phyloP scores from a whole-genome alignment of 1,284 basidiomycete species.

The Coniophora puteana region DNA sequence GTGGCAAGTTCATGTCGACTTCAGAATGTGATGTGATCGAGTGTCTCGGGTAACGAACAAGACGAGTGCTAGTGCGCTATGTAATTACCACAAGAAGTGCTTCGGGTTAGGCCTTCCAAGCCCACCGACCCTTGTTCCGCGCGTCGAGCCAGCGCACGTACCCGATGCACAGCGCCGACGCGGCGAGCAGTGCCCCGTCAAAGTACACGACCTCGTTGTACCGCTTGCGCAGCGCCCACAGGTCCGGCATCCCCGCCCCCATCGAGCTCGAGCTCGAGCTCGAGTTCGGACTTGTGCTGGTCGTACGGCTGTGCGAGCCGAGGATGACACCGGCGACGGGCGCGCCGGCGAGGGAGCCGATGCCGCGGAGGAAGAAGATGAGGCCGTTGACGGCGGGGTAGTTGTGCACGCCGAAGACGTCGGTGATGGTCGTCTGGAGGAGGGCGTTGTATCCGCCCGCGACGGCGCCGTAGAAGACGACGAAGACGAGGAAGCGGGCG shows the following conservation, averaged over 20 bases:
- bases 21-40: too few relatives aligned
- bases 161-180: constrained; percentile 35
- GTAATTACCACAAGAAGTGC: too few relatives aligned
- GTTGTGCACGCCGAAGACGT: constrained; percentile 39
- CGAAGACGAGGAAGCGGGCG: constrained; percentile 33
- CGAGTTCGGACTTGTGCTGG: too few relatives aligned
- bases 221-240: constrained; percentile 24
- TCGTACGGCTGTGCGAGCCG: constrained; percentile 30
- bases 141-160: constrained; percentile 44
- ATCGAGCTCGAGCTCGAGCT: too few relatives aligned
- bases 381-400: constrained; percentile 38
- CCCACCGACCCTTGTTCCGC: constrained; percentile 36
- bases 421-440: constrained; percentile 39
- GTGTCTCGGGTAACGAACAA: too few relatives aligned
- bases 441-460: constrained; percentile 42
- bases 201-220: constrained; percentile 39
- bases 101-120: constrained; percentile 38
- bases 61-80: too few relatives aligned
- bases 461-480: constrained; percentile 36
- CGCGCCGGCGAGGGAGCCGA: constrained; percentile 37
- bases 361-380: constrained; percentile 38
- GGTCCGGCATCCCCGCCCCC: neutral
- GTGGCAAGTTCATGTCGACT: too few relatives aligned
- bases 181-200: constrained; percentile 34
- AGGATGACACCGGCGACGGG: constrained; percentile 39